phyloP scores from a whole-genome alignment of 2,329 filamentous ascomycete species.

The Fusarium lyarnte region DNA sequence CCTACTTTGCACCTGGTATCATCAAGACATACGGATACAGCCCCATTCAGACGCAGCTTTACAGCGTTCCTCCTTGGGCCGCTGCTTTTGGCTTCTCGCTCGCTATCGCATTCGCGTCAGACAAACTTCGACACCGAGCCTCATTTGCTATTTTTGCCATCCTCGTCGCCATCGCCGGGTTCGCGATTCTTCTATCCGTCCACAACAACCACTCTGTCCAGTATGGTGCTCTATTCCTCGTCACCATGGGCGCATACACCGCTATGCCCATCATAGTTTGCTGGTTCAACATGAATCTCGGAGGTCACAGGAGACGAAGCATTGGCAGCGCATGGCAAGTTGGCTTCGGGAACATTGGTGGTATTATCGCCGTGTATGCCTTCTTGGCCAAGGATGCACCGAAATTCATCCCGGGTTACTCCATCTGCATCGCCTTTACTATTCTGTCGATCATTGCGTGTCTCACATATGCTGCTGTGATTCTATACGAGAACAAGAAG shows the following conservation, averaged over 20 bases:
- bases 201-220: conserved; percentile 74
- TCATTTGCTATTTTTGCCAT: conserved; percentile 76
- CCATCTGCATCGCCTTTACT: conserved; percentile 79
- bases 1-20: conserved; percentile 80
- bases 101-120: conserved; percentile 76
- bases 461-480: conserved; percentile 66
- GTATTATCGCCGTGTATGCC: conserved; percentile 78
- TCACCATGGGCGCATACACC: conserved; percentile 81
- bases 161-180: conserved; percentile 75
- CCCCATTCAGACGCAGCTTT: conserved; percentile 66
- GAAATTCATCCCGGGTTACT: conserved; percentile 76
- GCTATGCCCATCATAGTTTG: conserved; percentile 91
- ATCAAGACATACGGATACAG: conserved; percentile 72
- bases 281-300: conserved; percentile 85
- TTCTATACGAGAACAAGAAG: conserved; percentile 68
- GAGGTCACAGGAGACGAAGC: conserved; percentile 75
- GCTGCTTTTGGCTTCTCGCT: conserved; percentile 84
- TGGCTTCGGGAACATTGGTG: conserved; percentile 81
- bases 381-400: conserved; percentile 75
- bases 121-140: conserved; percentile 77
- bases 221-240: conserved; percentile 84
- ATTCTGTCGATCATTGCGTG: conserved; percentile 72
- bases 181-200: conserved; percentile 76
- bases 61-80: conserved; percentile 67
- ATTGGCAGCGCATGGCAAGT: conserved; percentile 81